phyloP scores from a whole-genome alignment of 208 protist species.

The Trypanosoma theileri region DNA sequence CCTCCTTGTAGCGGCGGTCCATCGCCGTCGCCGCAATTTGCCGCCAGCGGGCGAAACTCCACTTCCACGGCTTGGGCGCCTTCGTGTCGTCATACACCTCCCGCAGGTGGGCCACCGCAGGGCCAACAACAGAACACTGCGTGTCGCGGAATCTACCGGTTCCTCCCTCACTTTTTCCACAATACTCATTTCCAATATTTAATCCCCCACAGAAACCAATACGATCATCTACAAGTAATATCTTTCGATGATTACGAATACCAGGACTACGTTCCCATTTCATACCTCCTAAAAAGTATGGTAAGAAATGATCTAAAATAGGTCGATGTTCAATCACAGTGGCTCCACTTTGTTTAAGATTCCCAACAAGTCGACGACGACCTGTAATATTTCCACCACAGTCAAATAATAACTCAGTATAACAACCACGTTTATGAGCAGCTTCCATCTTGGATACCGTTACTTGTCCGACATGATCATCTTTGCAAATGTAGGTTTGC shows the following conservation, averaged over 20 bases:
- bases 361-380: conserved; percentile 61
- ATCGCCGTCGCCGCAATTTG: conserved; percentile 78
- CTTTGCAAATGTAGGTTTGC: conserved; percentile 94
- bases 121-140: conserved; percentile 76
- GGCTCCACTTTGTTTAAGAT: conserved; percentile 68
- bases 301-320: conserved; percentile 69
- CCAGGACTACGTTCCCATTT: conserved; percentile 80
- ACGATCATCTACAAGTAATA: conserved; percentile 75
- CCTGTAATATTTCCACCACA: conserved; percentile 90
- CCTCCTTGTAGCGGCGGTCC: conserved; percentile 38
- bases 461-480: conserved; percentile 75
- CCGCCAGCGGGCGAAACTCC: conserved; percentile 65
- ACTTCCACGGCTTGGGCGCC: conserved; percentile 82
- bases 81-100: conserved; percentile 89
- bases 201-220: conserved; percentile 92
- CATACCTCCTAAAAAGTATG: conserved; percentile 71
- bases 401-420: conserved; percentile 88
- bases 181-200: conserved; percentile 93
- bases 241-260: conserved; percentile 92
- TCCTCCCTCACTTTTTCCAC: conserved; percentile 58
- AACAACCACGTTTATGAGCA: conserved; percentile 70
- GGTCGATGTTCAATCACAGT: conserved; percentile 83
- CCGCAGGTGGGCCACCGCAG: conserved; percentile 68
- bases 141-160: conserved; percentile 87
- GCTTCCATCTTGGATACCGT: conserved; percentile 72